Evolutionary conservation across 345 rosid genomes (phyloP).

Genomic region (Psidium friedrichsthalianum): DNA sequence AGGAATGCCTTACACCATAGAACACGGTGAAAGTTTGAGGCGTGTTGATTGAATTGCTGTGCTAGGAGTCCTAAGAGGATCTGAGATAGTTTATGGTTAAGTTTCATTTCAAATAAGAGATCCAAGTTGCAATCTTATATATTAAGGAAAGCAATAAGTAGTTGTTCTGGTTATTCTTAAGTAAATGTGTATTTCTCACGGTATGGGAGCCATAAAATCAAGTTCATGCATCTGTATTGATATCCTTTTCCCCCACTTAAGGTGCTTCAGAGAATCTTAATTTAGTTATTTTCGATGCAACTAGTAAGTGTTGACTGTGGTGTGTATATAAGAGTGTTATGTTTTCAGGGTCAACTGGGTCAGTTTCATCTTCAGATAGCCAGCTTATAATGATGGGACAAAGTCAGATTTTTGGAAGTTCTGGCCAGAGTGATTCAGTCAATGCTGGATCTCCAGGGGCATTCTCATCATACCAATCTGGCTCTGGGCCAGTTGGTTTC

Average conservation of each 20-base stretch:
- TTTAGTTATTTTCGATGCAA: background rate
- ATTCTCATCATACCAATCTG: conserved; percentile 44
- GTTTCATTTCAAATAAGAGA: background rate
- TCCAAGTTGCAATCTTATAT: background rate
- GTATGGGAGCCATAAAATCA: background rate
- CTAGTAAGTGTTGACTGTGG: conserved; percentile 1
- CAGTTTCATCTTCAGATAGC: conserved; percentile 81
- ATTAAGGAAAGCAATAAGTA: background rate
- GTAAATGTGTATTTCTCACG: background rate
- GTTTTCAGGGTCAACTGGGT: conserved; percentile 67
- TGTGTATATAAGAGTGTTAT: background rate
- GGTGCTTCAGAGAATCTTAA: background rate
- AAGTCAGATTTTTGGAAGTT: conserved; percentile 45
- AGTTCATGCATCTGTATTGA: background rate
- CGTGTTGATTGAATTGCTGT: background rate
- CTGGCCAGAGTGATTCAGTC: conserved; percentile 47
- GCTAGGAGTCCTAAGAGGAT: background rate
- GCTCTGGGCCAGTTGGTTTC: conserved; percentile 59
- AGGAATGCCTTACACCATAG: background rate
- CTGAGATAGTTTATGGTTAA: background rate
- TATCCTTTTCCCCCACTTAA: background rate
- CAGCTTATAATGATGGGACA: conserved; percentile 40
- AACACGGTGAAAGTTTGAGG: background rate
- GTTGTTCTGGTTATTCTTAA: background rate
- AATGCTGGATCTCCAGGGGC: conserved; percentile 52